These are phyloP conservation scores for Bonia amplexicaulis DNA, from an alignment of 176 grass and related monocot species.

Conservation along the genomic window DNA sequence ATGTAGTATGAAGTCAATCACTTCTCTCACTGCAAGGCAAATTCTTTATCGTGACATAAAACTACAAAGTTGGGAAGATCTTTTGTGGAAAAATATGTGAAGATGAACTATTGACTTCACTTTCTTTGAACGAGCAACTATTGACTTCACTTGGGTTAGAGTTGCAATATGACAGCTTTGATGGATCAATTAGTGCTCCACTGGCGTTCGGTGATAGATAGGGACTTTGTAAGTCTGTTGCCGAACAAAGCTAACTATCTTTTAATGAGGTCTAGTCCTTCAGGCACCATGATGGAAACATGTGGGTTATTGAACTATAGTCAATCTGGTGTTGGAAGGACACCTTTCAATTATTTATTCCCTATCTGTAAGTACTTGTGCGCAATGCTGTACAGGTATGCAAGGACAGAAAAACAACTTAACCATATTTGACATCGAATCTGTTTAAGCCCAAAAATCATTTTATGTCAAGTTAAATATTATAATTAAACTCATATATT, in stretches of 20 bases:
- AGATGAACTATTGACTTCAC: background rate
- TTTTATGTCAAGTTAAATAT: background rate
- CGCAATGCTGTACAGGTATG: background rate
- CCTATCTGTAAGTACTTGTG: background rate
- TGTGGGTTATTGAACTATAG: background rate
- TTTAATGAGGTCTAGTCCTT: background rate
- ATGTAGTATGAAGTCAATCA: background rate
- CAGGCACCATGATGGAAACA: background rate
- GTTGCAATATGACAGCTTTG: background rate
- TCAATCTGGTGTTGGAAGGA: background rate
- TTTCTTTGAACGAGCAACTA: background rate
- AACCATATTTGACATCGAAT: background rate
- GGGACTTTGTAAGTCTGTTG: background rate
- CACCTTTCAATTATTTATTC: background rate
- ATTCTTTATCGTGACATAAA: background rate
- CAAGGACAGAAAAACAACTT: constrained; percentile 6
- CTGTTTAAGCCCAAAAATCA: background rate
- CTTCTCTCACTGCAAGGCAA: background rate
- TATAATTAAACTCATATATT: background rate
- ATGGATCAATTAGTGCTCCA: background rate
- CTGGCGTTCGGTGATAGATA: background rate
- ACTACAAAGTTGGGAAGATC: too few relatives aligned
- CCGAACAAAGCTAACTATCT: background rate
- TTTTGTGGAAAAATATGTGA: background rate
- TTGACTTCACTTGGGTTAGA: background rate